Percentiles rank a stretch among this genome's conserved stretches.
phyloP scores from a whole-genome alignment of 768 basidiomycete species.

The Pulveroboletus sp. region DNA sequence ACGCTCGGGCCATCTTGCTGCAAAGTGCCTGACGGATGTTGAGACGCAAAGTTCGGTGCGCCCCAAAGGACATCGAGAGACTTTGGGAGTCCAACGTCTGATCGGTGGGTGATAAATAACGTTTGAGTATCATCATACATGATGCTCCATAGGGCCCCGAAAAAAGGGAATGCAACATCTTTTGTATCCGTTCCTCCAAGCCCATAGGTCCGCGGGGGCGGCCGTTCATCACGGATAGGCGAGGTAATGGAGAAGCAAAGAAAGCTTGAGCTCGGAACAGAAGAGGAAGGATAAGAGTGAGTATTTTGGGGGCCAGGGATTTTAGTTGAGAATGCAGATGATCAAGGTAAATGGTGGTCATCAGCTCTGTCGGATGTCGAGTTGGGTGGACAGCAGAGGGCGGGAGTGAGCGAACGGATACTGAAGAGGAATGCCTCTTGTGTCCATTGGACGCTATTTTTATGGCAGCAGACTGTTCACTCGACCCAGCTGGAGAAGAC shows the following conservation, averaged over 20 bases:
- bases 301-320: constrained; percentile 49
- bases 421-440: constrained; percentile 57
- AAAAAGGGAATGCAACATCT: constrained; percentile 52
- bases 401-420: constrained; percentile 45
- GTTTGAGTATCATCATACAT: constrained; percentile 60
- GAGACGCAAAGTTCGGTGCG: constrained; percentile 56
- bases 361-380: constrained; percentile 59
- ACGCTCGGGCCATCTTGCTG: constrained; percentile 61
- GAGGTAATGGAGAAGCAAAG: constrained; percentile 62
- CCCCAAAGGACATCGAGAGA: constrained; percentile 47
- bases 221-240: constrained; percentile 50
- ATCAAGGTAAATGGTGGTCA: constrained; percentile 56
- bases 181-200: constrained; percentile 54
- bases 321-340: constrained; percentile 61
- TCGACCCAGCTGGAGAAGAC: constrained; percentile 30
- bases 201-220: constrained; percentile 28
- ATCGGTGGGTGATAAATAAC: constrained; percentile 44
- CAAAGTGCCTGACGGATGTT: constrained; percentile 59
- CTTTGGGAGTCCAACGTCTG: constrained; percentile 21
- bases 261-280: constrained; percentile 69
- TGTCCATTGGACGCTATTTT: constrained; percentile 36
- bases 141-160: constrained; percentile 61
- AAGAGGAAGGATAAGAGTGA: constrained; percentile 57
- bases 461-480: constrained; percentile 23
- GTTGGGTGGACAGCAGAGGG: constrained; percentile 27